Percentiles rank a stretch among this genome's conserved stretches.
These are phyloP conservation scores for Zygoascus flipseniorum DNA, from an alignment of 805 yeast species.

Conservation along the genomic window DNA sequence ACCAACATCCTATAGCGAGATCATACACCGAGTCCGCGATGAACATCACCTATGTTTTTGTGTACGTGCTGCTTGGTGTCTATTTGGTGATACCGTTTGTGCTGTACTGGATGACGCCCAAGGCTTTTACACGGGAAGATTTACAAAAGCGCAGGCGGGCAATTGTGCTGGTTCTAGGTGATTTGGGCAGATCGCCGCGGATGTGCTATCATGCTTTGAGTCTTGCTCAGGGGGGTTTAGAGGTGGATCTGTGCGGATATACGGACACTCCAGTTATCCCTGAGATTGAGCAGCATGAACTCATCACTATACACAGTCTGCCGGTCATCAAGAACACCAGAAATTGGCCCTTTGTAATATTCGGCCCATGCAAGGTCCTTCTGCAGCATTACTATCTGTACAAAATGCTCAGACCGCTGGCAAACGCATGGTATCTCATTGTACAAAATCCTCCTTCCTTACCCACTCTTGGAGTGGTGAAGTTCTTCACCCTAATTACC, in stretches of 20 bases:
- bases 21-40: background rate
- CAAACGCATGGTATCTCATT: constrained; percentile 60
- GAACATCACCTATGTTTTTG: background rate
- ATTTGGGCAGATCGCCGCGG: constrained; percentile 90
- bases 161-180: constrained; percentile 80
- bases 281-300: constrained; percentile 13
- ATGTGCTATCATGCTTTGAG: constrained; percentile 86
- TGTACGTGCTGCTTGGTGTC: constrained; percentile 10
- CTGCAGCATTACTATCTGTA: constrained; percentile 45
- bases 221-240: constrained; percentile 57
- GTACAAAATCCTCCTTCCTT: constrained; percentile 85
- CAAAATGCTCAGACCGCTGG: constrained; percentile 40
- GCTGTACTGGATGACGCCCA: constrained; percentile 13
- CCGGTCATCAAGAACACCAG: constrained; percentile 18
- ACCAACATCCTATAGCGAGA: background rate
- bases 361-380: constrained; percentile 51
- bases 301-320: constrained; percentile 25
- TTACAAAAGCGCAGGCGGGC: constrained; percentile 40
- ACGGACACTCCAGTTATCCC: constrained; percentile 20
- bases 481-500: constrained; percentile 41
- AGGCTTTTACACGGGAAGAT: constrained; percentile 8
- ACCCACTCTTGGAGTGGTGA: constrained; percentile 64
- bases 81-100: constrained; percentile 17
- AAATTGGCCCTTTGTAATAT: constrained; percentile 42
- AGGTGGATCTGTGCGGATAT: constrained; percentile 82